A percentile compares a stretch with the other conserved stretches of the same genome.
Evolutionary conservation across 176 grass and related monocot genomes (phyloP).

Genomic region (Poa pratensis): DNA sequence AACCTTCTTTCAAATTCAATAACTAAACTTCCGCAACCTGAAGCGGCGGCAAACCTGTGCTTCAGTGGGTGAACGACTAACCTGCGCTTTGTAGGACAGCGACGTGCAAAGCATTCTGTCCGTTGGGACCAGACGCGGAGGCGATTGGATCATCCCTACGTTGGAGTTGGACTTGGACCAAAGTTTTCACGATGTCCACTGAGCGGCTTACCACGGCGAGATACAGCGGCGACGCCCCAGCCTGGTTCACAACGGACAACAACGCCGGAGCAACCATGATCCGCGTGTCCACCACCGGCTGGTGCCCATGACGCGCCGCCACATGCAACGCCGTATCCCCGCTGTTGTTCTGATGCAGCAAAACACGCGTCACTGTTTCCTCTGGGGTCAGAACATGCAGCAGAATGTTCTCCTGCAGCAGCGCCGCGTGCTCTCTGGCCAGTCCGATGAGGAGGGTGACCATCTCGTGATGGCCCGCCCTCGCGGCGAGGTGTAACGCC

Average conservation of each 20-base stretch:
- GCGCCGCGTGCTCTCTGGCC: no score
- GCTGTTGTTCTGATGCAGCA: not conserved
- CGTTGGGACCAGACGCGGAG: not conserved
- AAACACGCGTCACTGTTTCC: no score
- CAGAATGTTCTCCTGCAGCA: no score
- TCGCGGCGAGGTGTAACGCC: constrained; percentile 12
- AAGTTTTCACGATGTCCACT: not conserved
- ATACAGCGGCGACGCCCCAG: not conserved
- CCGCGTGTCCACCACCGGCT: not conserved
- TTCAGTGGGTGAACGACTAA: not conserved
- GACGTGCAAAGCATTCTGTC: not conserved
- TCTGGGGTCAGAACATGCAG: no score
- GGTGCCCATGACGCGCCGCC: constrained; percentile 9
- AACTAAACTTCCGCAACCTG: not conserved
- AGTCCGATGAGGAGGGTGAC: not conserved
- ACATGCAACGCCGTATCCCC: constrained; percentile 4
- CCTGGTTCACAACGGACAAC: not conserved
- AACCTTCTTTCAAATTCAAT: no score
- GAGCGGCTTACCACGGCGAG: constrained; percentile 23
- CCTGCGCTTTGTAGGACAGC: constrained; percentile 28
- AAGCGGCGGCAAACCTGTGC: not conserved
- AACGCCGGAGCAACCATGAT: not conserved
- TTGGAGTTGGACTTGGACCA: not conserved
- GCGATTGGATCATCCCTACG: not conserved
- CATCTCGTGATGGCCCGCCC: not conserved